Conservation (phyloP, 495 filamentous ascomycete genomes). For the Choiromyces venosus region DNA sequence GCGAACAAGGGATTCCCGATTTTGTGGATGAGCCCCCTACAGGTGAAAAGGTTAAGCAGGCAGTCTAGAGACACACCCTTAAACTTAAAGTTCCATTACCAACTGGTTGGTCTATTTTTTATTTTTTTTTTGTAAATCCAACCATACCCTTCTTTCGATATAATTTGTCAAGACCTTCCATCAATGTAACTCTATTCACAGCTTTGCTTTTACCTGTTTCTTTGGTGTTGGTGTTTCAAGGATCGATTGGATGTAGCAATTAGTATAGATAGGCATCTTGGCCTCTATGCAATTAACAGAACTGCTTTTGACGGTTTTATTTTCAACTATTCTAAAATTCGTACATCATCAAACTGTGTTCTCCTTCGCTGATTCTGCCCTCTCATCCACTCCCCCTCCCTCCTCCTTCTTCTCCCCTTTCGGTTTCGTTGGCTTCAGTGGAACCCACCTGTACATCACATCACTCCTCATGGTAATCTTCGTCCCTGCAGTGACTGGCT, state of each 20-base stretch:
- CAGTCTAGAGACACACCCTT: constrained; percentile 17
- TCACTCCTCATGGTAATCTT: constrained; percentile 61
- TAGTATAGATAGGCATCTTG: constrained; percentile 2
- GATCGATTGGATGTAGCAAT: constrained; percentile 6
- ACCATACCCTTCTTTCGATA: not conserved
- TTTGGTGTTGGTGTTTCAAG: constrained; percentile 29
- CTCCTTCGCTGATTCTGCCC: constrained; percentile 5
- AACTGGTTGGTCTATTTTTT: not conserved
- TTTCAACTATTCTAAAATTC: not conserved
- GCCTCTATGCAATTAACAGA: not conserved
- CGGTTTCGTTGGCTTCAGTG: constrained; percentile 8
- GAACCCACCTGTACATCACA: constrained; percentile 52
- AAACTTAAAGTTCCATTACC: not conserved
- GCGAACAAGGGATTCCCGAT: constrained; percentile 64
- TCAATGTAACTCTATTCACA: not conserved
- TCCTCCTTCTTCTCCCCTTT: not conserved
- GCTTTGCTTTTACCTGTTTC: constrained; percentile 14
- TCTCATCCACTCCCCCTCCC: not conserved
- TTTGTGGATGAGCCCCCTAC: constrained; percentile 65
- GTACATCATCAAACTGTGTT: not conserved
- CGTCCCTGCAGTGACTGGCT: constrained; percentile 52
- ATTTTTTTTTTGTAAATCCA: not conserved
- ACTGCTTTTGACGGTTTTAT: not conserved
- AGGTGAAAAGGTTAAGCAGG: constrained; percentile 39
- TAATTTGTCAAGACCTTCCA: not conserved